Evolutionary conservation across 1,139 yeast species (phyloP), one percentile per base, ranked within the genome.

Genomic region (Taiozyma sp.): DNA sequence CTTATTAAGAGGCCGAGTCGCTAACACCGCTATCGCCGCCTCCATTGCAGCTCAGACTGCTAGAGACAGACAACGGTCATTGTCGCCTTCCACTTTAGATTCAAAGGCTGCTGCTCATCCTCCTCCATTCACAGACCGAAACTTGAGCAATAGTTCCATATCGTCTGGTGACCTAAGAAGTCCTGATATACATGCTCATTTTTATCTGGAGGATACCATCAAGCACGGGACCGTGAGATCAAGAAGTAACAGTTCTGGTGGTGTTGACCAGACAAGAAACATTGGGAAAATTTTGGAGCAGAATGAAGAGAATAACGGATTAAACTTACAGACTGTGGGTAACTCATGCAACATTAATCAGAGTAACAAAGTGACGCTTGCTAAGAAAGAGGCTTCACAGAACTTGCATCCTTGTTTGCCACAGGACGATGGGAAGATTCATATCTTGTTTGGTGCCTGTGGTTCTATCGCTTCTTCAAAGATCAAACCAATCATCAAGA

Each of bases 341-440:
- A 7, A 19, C 24, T 13, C 32, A 2, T 14, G 24, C n/a, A 23
- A 43, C 19, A 29, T n/a, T 19, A 40, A 22, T 16, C 43, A 50
- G 12, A 24, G 46, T 13, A 42, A 29, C 12, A 59, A 61, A 42
- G 54, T 57, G 12, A 65, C 48, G 19, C 27, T 44, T 22, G 43
- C 51, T 50, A 57, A 68, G 45, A 69, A 70, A 49, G 87, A 81
- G 57, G 76, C 74, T 47, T 73, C 75, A 32, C 72, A 80, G 41
- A 83, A 83, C 57, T 73, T 83, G 48, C 96, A 88, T 63, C 91
- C 96, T 2, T 75, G 96, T 44, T 72, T 91, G 58, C 96, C 96
- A 1, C 90, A 87, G 65, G 92, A 91, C 66, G 98, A 92, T 67
- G 96, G 96, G 8, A 91, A 88, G 65, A 70, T 88, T 52, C 98